phyloP scores from a whole-genome alignment of 176 grass and related monocot genomes.

The Cenchrus fungigraminus region DNA sequence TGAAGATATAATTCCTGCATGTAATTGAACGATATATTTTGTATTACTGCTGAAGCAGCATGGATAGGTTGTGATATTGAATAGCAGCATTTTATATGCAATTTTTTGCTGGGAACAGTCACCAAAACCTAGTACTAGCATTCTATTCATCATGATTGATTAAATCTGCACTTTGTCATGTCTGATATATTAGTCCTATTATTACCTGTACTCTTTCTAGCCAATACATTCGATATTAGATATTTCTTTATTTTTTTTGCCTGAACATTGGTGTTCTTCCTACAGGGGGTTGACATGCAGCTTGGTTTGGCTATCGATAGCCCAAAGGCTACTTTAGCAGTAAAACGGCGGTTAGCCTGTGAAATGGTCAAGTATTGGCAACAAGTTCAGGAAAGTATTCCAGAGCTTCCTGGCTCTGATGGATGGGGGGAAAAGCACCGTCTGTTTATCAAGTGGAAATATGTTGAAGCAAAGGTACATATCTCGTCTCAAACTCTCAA shows the following conservation, averaged over 20 bases:
- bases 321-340: slow-evolving; percentile 91
- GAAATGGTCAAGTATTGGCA: slow-evolving; percentile 99
- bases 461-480: slow-evolving; percentile 88
- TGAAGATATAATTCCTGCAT: background rate
- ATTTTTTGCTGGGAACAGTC: background rate
- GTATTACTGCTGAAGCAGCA: background rate
- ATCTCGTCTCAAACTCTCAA: slow-evolving; percentile 20
- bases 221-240: slow-evolving; percentile 9
- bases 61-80: background rate
- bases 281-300: slow-evolving; percentile 90
- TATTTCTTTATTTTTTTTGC: background rate
- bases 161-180: background rate
- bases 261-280: slow-evolving; percentile 16
- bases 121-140: slow-evolving; percentile 33
- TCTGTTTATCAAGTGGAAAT: slow-evolving; percentile 95
- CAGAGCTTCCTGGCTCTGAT: slow-evolving; percentile 60
- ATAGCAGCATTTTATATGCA: background rate
- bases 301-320: slow-evolving; percentile 97
- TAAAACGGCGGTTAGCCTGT: slow-evolving; percentile 94
- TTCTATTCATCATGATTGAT: background rate
- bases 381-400: slow-evolving; percentile 82
- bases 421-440: slow-evolving; percentile 90
- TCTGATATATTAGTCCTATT: background rate
- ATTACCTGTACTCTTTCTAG: background rate
- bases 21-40: background rate